Conservation (phyloP, 179 eudicot genomes). For the Gypsophila paniculata region DNA sequence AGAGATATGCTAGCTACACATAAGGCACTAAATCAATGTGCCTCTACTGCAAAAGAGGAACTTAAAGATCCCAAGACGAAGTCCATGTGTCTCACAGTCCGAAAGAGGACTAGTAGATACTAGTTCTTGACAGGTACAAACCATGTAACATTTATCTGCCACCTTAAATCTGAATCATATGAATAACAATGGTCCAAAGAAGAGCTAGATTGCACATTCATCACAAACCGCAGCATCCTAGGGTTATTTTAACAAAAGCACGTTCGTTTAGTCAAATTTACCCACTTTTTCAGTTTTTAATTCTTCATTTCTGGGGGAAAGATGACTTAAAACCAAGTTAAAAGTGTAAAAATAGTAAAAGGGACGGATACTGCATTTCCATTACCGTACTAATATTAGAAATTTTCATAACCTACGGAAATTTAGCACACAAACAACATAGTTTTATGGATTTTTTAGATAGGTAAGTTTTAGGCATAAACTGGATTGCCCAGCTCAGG, state of each 20-base stretch:
- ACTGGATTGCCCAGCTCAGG: not conserved
- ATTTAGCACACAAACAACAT: not conserved
- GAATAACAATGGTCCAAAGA: not conserved
- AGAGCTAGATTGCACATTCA: not conserved
- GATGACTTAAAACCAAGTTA: not conserved
- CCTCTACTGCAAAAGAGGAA: not conserved
- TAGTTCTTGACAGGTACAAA: not conserved
- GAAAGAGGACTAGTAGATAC: not conserved
- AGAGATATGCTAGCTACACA: not conserved
- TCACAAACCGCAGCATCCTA: not conserved
- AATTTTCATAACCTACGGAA: too few relatives aligned
- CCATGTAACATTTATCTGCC: not conserved
- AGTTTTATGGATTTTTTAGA: not conserved
- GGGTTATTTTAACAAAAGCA: not conserved
- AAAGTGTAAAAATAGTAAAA: not conserved
- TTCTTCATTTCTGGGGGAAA: not conserved
- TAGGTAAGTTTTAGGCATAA: not conserved
- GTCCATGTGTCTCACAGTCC: not conserved
- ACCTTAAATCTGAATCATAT: not conserved
- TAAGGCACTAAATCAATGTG: not conserved
- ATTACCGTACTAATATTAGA: not conserved
- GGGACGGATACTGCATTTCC: not conserved
- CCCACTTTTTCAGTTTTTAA: not conserved
- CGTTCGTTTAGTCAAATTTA: not conserved
- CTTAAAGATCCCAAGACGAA: not conserved